Conservation (phyloP, 2,329 filamentous ascomycete genomes). For the Apiospora sp. region DNA sequence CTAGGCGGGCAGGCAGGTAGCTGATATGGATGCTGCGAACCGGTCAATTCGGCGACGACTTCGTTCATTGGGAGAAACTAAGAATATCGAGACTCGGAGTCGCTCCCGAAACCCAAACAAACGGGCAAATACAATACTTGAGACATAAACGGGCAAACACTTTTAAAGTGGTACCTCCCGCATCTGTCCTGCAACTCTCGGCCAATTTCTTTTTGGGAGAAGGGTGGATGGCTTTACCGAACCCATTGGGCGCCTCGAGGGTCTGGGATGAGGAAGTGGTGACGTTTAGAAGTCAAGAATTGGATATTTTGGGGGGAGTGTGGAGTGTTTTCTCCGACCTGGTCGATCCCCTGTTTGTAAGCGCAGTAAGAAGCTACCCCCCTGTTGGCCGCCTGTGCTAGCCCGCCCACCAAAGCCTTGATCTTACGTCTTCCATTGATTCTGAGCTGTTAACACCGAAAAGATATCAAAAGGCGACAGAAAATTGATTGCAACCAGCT, state of each 20-base stretch:
- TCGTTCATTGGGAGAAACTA: background rate
- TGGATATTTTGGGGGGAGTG: background rate
- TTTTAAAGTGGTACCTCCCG: background rate
- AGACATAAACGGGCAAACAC: background rate
- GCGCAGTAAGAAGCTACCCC: too few species aligned
- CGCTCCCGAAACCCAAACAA: background rate
- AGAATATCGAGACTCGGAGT: background rate
- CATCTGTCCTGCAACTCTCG: slow-evolving; percentile 7
- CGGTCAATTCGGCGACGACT: background rate
- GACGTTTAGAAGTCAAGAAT: slow-evolving; percentile 9
- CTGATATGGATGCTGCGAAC: background rate
- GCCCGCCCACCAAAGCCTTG: background rate
- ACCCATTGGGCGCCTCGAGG: background rate
- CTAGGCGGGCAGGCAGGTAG: background rate
- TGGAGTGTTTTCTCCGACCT: slow-evolving; percentile 7
- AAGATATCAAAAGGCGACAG: background rate
- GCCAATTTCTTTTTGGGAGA: background rate
- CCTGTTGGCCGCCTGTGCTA: background rate
- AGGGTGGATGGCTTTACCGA: background rate
- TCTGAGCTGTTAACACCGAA: background rate
- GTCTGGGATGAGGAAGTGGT: slow-evolving; percentile 8
- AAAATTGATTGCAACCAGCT: background rate
- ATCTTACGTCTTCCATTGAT: background rate
- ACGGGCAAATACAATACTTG: background rate
- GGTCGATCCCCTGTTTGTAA: slow-evolving; percentile 3